Percentiles rank a stretch among this genome's conserved stretches.
Evolutionary conservation across 345 rosid genomes (phyloP).

Genomic region (Eucalyptus tenuipes): DNA sequence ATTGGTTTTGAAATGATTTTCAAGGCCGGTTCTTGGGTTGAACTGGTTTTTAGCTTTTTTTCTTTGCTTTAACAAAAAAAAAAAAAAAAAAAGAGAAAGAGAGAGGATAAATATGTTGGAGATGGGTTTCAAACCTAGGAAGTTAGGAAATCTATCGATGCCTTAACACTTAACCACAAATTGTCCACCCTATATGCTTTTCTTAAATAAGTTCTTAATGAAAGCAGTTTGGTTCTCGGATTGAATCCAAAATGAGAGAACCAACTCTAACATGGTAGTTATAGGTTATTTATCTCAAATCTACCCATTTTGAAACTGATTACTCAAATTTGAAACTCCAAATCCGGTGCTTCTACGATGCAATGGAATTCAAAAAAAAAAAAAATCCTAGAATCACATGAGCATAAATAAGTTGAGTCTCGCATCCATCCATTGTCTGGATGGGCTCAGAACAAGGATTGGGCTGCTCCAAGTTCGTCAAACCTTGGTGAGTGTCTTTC

Average conservation of each 20-base stretch:
- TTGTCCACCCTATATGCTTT: not conserved
- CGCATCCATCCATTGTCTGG: not conserved
- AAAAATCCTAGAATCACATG: not conserved
- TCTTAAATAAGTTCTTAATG: not conserved
- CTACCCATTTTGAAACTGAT: not conserved
- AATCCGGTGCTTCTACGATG: not conserved
- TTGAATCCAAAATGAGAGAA: not conserved
- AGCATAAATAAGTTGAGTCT: not conserved
- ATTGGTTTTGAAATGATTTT: not conserved
- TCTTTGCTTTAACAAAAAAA: not conserved
- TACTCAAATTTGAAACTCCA: not conserved
- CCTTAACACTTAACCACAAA: not conserved
- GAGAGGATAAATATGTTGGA: not conserved
- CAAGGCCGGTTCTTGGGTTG: not conserved
- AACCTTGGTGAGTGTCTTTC: not conserved
- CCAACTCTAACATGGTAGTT: not conserved
- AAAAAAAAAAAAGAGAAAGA: not conserved
- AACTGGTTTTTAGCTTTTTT: not conserved
- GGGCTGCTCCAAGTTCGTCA: not conserved
- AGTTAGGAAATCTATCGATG: not conserved
- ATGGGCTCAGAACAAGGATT: not conserved
- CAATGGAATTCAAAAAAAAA: not conserved
- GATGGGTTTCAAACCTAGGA: not conserved
- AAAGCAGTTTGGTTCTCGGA: rapidly evolving
- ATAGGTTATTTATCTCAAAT: not conserved